Evolutionary conservation across 768 basidiomycete genomes (phyloP).

Genomic region (Trametes cingulata): DNA sequence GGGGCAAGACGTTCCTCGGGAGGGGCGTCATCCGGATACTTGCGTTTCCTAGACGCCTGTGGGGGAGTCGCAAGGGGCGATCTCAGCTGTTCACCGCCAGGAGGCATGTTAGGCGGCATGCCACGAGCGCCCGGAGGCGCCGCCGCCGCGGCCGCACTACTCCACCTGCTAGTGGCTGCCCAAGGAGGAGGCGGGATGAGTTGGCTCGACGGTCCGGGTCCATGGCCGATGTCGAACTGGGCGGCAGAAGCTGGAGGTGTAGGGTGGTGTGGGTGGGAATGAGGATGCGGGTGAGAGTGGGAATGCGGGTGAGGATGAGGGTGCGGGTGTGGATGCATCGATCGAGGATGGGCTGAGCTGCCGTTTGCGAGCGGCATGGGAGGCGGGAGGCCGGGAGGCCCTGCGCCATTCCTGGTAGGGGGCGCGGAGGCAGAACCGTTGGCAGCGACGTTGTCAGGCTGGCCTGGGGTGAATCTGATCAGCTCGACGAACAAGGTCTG

Average conservation of each 20-base stretch:
- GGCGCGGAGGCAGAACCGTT: slow-evolving; percentile 28
- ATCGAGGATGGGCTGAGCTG: slow-evolving; percentile 14
- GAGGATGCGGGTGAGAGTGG: slow-evolving; percentile 14
- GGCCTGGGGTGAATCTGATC: slow-evolving; percentile 58
- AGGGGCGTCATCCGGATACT: slow-evolving; percentile 33
- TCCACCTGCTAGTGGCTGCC: slow-evolving; percentile 33
- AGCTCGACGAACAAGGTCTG: slow-evolving; percentile 78
- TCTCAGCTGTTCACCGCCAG: slow-evolving; percentile 4
- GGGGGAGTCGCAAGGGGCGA: slow-evolving; percentile 17
- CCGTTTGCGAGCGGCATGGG: slow-evolving; percentile 14
- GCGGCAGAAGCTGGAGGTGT: slow-evolving; percentile 26
- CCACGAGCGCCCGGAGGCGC: slow-evolving; percentile 30
- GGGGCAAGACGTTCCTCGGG: slow-evolving; percentile 23
- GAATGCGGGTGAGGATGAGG: slow-evolving; percentile 4
- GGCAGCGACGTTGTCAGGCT: slow-evolving; percentile 42
- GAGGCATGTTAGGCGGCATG: slow-evolving; percentile 9
- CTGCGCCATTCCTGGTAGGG: slow-evolving; percentile 3
- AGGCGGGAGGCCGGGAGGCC: background rate
- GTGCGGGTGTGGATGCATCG: slow-evolving; percentile 15
- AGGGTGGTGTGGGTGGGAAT: slow-evolving; percentile 37
- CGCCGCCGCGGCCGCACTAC: slow-evolving; percentile 32
- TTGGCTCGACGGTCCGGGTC: slow-evolving; percentile 13
- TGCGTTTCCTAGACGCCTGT: slow-evolving; percentile 33
- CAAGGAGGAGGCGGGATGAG: slow-evolving; percentile 42
- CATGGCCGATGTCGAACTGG: slow-evolving; percentile 12